Base-by-base conservation (phyloP, 352 stramenopile genomes). In the Chrysophaeum taylorii region DNA sequence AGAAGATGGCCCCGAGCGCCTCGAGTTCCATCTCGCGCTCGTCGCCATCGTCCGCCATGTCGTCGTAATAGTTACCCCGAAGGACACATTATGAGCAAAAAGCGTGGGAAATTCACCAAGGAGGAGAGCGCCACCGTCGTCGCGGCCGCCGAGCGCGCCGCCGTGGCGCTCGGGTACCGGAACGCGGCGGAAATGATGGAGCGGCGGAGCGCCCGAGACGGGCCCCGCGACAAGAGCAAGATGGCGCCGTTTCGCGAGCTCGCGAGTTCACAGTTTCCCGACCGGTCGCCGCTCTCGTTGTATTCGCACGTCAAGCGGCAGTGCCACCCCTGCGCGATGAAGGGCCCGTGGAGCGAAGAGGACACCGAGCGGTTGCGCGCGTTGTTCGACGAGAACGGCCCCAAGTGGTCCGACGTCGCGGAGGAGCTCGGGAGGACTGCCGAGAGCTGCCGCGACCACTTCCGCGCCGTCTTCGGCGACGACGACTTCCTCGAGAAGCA, bases 1-100 rank as follows among this genome's bases (percentile, higher is more conserved):
- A 33, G 57, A 66, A 66, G 27, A 66, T 66, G 12, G 57, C 57
- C 36, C 45, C 57, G 9, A 66, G 31, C 9, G 57, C 57, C 36
- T 66, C 57, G 2, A 35, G 33, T 36, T 66, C 57, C 57, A 66
- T 66, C 12, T 31, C 4, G 2, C 57, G 57, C 35, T 66, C 57
- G 2, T 66, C 57, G 5, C 33, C 57, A 36, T 66, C 57, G 33
- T 2, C 33, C 33, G 41, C 50, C 15, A n/a, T 14, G 50, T 62
- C 50, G 18, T 12, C 9, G n/a, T n/a, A n/a, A n/a, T n/a, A n/a
- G n/a, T n/a, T n/a, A n/a, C n/a, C n/a, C n/a, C n/a, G n/a, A n/a
- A n/a, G n/a, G n/a, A n/a, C n/a, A n/a, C n/a, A n/a, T n/a, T n/a
- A n/a, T n/a, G n/a, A n/a, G n/a, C n/a, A n/a, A n/a, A n/a, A n/a